phyloP scores from a whole-genome alignment of 169 alveolate species.

The Cardiosporidium cionae region DNA sequence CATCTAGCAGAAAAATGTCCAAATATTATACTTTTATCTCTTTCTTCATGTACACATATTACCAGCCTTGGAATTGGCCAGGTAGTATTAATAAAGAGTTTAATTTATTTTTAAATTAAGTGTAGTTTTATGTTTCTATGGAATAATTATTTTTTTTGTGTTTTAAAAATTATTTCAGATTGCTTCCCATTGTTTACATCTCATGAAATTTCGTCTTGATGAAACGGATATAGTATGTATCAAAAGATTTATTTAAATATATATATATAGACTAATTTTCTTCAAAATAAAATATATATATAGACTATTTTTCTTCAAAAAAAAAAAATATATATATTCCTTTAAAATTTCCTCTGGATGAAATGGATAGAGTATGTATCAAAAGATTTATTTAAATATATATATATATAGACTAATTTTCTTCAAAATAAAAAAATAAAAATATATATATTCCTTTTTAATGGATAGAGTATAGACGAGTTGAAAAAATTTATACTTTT shows the following conservation, averaged over 20 bases:
- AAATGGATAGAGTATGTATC: not conserved
- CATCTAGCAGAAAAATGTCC: not conserved
- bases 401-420: not conserved
- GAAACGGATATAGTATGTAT: not conserved
- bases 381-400: not conserved
- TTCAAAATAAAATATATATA: not conserved
- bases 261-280: not conserved
- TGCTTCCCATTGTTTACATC: not conserved
- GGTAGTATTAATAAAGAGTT: not conserved
- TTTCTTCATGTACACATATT: constrained; percentile 9
- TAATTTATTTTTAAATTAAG: not conserved
- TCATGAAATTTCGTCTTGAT: not conserved
- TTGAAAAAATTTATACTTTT: not conserved
- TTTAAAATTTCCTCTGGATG: not conserved
- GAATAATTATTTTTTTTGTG: not conserved
- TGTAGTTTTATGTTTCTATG: not conserved
- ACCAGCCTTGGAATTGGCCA: constrained; percentile 3
- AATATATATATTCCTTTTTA: not conserved
- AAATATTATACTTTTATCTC: constrained; percentile 5
- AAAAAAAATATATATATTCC: not conserved
- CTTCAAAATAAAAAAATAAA: not conserved
- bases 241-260: not conserved
- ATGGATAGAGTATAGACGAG: not conserved
- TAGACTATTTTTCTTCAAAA: not conserved
- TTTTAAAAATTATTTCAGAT: not conserved